Base-by-base conservation (phyloP, 805 yeast genomes). In the Kodamaea leandrae region DNA sequence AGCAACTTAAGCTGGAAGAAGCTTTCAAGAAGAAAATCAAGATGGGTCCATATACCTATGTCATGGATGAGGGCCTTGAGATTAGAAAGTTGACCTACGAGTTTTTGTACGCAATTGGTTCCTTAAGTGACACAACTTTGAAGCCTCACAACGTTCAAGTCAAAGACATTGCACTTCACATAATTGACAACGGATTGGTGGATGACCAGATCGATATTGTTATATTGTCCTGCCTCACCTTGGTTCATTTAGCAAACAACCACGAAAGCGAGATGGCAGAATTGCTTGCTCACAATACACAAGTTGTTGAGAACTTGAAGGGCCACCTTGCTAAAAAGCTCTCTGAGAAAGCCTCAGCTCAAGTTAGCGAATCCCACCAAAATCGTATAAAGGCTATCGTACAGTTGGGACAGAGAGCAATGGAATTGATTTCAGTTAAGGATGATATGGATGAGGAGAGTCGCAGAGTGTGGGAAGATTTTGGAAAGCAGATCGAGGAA, bases 1-100 rank as follows among this genome's bases (percentile, higher is more conserved):
- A 60, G 4, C 87, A 84, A 53, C 68, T 85, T 34, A 62, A 61
- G 9, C 69, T 81, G 1, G 76, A 75, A 48, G 74, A 72, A 23
- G 74, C 76, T 42, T 80, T 77, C 51, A 76, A 83, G 33, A 80
- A 80, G 41, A 66, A 72, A 14, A 81, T 87, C 24, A 83, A 82
- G 35, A 86, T 88, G 78, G 96, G 96, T 1, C 95, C 95, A 0
- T 86, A 83, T 68, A 86, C 85, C 55, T 90, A 86, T 55, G 80
- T 80, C 46, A 76, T 86, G 28, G 96, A 87, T 52, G 83, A 82
- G 49, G 93, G 89, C 0, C 66, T 85, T 28, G 87, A 80, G 44
- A 76, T 79, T 44, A 71, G 96, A 40, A 84, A 84, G 54, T 74
- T 83, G 27, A 71, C 85, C 5, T 84, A 82, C 57, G 95, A 86